Evolutionary conservation across 2,329 filamentous ascomycete genomes (phyloP), one percentile per base, ranked within the genome.

Genomic region (Penicillium sp.): DNA sequence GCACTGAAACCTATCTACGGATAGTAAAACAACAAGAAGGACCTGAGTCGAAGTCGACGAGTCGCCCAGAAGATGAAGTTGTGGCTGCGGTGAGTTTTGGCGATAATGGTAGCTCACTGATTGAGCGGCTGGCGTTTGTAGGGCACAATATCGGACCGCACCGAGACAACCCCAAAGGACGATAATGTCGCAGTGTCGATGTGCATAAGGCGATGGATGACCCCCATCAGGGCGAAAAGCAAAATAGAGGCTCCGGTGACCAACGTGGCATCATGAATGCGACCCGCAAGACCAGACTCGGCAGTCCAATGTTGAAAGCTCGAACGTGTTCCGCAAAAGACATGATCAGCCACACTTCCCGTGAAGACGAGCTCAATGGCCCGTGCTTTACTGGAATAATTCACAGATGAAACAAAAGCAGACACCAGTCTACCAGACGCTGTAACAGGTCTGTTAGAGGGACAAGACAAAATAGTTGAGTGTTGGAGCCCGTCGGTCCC

Each of bases 1-100:
- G 62, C 64, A 64, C 30, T 65, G 68, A 62, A 61, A 70, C 73
- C 73, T 76, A 76, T 76, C 75, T 77, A 77, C 74, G 70, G 68
- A 69, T 64, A 71, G 62, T 58, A 61, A 59, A 60, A 58, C 46
- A 57, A 61, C 48, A 52, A 64, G 60, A 38, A 64, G 59, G 46
- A 48, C 26, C 62, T 54, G 21, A 55, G 29, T 61, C 54, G n/a
- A 55, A 56, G 54, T 21, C 46, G 48, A 49, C 19, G n/a, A 21
- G 35, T 21, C 51, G 55, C 23, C 19, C 11, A 49, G 7, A 46
- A 26, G 59, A 45, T 58, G 51, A 31, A 38, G 17, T 47, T 46
- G 29, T 7, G 41, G 30, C 30, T 30, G 13, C 38, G 23, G 19
- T 60, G 58, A 55, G 45, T 21, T 13, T 17, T 30, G 35, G n/a